These are phyloP conservation scores for Fusarium subglutinans DNA, from an alignment of 2,329 filamentous ascomycete genomes.

Conservation along the genomic window DNA sequence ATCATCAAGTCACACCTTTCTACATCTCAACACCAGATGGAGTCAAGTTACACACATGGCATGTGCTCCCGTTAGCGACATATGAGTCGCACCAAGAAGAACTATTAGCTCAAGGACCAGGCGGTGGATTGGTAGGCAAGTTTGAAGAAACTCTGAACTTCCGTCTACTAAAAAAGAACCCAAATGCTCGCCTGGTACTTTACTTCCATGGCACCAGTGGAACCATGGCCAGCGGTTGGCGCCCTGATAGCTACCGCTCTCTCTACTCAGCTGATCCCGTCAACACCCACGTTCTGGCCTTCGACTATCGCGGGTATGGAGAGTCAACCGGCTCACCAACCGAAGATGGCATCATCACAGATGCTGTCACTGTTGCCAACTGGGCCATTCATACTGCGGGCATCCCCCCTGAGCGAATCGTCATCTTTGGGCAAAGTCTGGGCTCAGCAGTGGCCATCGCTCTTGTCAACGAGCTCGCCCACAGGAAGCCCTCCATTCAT, in stretches of 20 bases:
- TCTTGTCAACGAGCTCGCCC: slow-evolving; percentile 47
- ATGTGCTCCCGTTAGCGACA: slow-evolving; percentile 70
- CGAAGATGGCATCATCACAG: slow-evolving; percentile 62
- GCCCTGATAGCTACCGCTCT: slow-evolving; percentile 65
- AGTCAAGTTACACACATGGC: slow-evolving; percentile 76
- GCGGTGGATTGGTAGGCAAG: background rate
- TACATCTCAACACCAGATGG: slow-evolving; percentile 70
- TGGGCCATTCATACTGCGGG: slow-evolving; percentile 63
- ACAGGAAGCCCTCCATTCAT: background rate
- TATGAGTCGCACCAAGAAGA: slow-evolving; percentile 55
- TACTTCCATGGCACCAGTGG: slow-evolving; percentile 67
- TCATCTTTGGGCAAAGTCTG: slow-evolving; percentile 68
- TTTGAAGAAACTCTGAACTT: slow-evolving; percentile 48
- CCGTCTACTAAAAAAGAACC: slow-evolving; percentile 55
- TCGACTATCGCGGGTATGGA: slow-evolving; percentile 72
- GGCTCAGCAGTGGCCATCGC: slow-evolving; percentile 54
- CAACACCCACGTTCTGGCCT: slow-evolving; percentile 65
- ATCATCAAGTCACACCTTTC: slow-evolving; percentile 77
- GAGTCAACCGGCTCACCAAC: slow-evolving; percentile 61
- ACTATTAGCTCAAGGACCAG: slow-evolving; percentile 42
- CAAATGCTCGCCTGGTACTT: slow-evolving; percentile 55
- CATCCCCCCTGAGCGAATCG: slow-evolving; percentile 63
- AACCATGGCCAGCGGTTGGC: slow-evolving; percentile 64
- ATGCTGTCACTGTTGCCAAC: slow-evolving; percentile 61
- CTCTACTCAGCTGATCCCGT: slow-evolving; percentile 59